phyloP scores from a whole-genome alignment of 352 stramenopile species.

The Phytophthora brassicae region DNA sequence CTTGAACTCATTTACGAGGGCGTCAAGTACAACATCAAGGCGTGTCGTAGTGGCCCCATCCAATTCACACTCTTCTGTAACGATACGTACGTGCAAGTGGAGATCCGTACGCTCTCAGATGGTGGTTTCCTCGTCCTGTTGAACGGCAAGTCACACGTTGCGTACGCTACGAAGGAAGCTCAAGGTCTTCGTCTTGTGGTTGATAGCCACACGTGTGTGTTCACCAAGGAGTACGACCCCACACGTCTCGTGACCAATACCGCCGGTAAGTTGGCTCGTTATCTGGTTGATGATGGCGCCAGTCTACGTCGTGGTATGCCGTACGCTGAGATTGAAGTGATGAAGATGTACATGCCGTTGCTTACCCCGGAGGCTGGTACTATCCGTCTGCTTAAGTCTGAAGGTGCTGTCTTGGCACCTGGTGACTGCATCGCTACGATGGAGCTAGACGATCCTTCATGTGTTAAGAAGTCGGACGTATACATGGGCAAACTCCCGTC shows the following conservation, averaged over 20 bases:
- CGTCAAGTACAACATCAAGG: slow-evolving; percentile 97
- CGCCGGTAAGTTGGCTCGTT: slow-evolving; percentile 98
- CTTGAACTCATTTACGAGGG: slow-evolving; percentile 99
- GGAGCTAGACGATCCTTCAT: slow-evolving; percentile 97
- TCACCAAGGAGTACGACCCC: slow-evolving; percentile 99
- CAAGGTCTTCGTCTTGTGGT: slow-evolving; percentile 92
- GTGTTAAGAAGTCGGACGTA: slow-evolving; percentile 92
- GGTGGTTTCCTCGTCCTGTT: slow-evolving; percentile 98
- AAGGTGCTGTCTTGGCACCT: slow-evolving; percentile 94
- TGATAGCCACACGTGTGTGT: slow-evolving; percentile 96
- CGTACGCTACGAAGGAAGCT: slow-evolving; percentile 93
- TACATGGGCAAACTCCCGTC: slow-evolving; percentile 87
- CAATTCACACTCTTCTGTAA: slow-evolving; percentile 92
- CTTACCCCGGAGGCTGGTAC: slow-evolving; percentile 96
- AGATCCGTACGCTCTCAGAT: slow-evolving; percentile 96
- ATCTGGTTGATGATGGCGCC: slow-evolving; percentile 96
- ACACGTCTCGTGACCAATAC: slow-evolving; percentile 97
- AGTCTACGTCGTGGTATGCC: slow-evolving; percentile 85
- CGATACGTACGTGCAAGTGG: slow-evolving; percentile 89
- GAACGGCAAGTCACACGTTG: slow-evolving; percentile 96
- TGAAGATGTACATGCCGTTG: slow-evolving; percentile 99
- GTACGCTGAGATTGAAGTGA: slow-evolving; percentile 95
- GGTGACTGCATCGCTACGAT: slow-evolving; percentile 98
- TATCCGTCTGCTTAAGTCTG: slow-evolving; percentile 95
- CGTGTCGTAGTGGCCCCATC: slow-evolving; percentile 89